Percentiles rank a stretch among this genome's conserved stretches.
phyloP scores from a whole-genome alignment of 352 stramenopile species.

The Pythium coloratum region DNA sequence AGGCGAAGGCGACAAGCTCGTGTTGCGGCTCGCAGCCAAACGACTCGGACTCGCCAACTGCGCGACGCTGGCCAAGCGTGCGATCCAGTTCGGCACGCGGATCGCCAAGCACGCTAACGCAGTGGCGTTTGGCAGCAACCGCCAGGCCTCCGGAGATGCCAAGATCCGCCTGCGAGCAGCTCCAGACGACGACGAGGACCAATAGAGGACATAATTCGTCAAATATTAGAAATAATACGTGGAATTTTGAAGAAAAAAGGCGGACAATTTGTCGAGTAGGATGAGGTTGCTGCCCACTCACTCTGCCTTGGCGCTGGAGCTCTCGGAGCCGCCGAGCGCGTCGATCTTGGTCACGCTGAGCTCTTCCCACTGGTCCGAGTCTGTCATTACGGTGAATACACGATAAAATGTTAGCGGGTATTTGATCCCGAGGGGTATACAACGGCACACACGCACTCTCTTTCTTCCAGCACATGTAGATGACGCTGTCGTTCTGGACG shows the following conservation, averaged over 20 bases:
- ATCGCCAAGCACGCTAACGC: constrained; percentile 85
- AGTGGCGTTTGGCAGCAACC: constrained; percentile 42
- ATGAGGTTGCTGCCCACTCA: not conserved
- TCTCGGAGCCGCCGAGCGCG: constrained; percentile 24
- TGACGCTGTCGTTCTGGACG: constrained; percentile 75
- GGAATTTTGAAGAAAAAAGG: not conserved
- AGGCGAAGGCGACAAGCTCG: constrained; percentile 91
- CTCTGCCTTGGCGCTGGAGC: constrained; percentile 29
- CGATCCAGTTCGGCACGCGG: constrained; percentile 93
- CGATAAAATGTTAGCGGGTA: not conserved
- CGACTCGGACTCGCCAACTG: constrained; percentile 67
- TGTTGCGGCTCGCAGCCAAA: constrained; percentile 81
- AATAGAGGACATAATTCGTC: constrained; percentile 2
- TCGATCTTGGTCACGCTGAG: constrained; percentile 71
- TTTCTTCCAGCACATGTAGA: constrained; percentile 91
- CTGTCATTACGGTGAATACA: constrained; percentile 26
- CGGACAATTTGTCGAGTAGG: not conserved
- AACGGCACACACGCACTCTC: constrained; percentile 49
- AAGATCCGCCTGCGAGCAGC: constrained; percentile 11
- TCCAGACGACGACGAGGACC: constrained; percentile 8
- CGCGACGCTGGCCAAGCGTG: constrained; percentile 86
- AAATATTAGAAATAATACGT: not conserved
- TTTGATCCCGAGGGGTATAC: not conserved
- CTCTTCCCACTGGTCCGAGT: constrained; percentile 81
- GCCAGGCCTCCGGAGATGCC: constrained; percentile 46